Evolutionary conservation across 345 rosid species (phyloP).

Genomic region (Garcia nutans): DNA sequence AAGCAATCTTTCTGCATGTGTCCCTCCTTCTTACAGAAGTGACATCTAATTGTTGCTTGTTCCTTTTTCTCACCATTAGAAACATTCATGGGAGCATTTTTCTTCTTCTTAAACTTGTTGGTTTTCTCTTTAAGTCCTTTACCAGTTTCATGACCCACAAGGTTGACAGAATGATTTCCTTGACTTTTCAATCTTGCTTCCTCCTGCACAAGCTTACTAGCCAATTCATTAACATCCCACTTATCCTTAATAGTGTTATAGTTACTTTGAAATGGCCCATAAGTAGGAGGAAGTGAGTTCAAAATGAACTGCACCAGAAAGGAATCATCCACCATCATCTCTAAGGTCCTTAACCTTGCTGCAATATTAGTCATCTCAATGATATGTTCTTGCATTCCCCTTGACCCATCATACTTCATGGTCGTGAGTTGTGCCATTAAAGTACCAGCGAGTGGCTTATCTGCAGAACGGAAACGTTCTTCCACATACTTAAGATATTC

Average conservation of each 20-base stretch:
- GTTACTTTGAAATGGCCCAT: constrained; percentile 22
- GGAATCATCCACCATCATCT: constrained; percentile 9
- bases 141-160: not conserved
- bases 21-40: not conserved
- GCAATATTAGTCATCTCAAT: not conserved
- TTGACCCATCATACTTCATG: too few species aligned
- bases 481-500: too few species aligned
- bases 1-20: not conserved
- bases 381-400: too few species aligned
- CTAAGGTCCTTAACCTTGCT: not conserved
- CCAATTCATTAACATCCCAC: constrained; percentile 24
- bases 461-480: too few species aligned
- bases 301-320: constrained; percentile 16
- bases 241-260: constrained; percentile 21
- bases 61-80: not conserved
- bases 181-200: not conserved
- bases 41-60: not conserved
- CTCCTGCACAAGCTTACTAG: constrained; percentile 5
- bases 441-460: too few species aligned
- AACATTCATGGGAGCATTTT: too few species aligned
- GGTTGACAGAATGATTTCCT: not conserved
- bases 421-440: too few species aligned
- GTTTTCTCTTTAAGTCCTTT: not conserved
- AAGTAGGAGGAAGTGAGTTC: constrained; percentile 18
- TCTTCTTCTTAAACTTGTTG: not conserved